Evolutionary conservation across 2,329 filamentous ascomycete species (phyloP), one percentile per base, ranked within the genome.

Genomic region (Teratosphaeria epicoccoides): DNA sequence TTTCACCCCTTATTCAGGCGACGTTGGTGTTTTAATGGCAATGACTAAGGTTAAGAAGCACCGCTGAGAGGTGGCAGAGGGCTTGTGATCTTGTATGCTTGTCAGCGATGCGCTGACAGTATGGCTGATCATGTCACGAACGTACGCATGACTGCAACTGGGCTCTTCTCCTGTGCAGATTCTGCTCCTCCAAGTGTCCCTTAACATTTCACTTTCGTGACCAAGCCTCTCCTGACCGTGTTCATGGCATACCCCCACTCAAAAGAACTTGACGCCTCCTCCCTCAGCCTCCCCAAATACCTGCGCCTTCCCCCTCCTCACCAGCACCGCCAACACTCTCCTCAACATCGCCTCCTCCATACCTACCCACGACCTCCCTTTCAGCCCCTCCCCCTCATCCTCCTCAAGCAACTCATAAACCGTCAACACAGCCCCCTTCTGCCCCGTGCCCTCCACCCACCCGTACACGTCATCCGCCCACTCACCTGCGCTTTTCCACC

Each of bases 201-300:
- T n/a, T n/a, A n/a, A n/a, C n/a, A n/a, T n/a, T n/a, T n/a, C n/a
- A n/a, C n/a, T n/a, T n/a, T n/a, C n/a, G n/a, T n/a, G n/a, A n/a
- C n/a, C n/a, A n/a, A n/a, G n/a, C n/a, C n/a, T n/a, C n/a, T n/a
- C n/a, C 11, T 6, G 4, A 10, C 14, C 10, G 28, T 29, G 10
- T 11, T 29, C 28, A 29, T 10, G 14, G 28, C n/a, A 12, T n/a
- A 40, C 17, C 33, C 33, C 33, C 33, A 20, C 33, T 83, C 73
- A 96, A 67, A 97, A 97, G 73, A 98, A 97, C 73, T 98, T 98
- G 58, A 97, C 88, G 63, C 93, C 93, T 63, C 87, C 82, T 55
- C 87, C 86, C 66, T 91, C 88, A 63, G 91, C 89, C 50, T 82
- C 80, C 28, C 91, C 91, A 72, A 98, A 97, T 24, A 97, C 82